Conservation (phyloP, 495 filamentous ascomycete species). For the Cercophora samala region DNA sequence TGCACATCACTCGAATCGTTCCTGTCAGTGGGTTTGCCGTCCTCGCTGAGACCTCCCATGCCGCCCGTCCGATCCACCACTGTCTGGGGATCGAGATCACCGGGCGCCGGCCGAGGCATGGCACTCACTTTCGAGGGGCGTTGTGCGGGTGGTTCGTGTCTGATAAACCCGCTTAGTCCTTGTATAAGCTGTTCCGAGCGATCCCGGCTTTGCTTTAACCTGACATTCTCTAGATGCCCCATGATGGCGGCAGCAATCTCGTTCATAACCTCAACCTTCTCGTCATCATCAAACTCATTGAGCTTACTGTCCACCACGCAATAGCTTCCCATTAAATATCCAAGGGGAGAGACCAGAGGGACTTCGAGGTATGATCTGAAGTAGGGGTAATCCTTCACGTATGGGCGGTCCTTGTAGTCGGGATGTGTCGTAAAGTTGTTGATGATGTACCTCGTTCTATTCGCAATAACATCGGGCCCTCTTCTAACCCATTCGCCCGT, state of each 20-base stretch:
- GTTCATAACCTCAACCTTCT: constrained; percentile 33
- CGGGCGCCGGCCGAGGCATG: no score
- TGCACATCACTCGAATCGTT: neutral
- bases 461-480: constrained; percentile 26
- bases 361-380: constrained; percentile 34
- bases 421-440: constrained; percentile 38
- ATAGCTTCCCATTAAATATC: constrained; percentile 34
- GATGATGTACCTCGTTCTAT: constrained; percentile 29
- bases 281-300: constrained; percentile 31
- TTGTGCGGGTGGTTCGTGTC: constrained; percentile 31
- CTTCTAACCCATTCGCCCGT: constrained; percentile 26
- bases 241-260: constrained; percentile 45
- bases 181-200: constrained; percentile 41
- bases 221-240: constrained; percentile 42
- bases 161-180: constrained; percentile 38
- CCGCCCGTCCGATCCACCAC: neutral
- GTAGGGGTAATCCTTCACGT: constrained; percentile 27
- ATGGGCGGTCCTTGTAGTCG: constrained; percentile 31
- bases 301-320: constrained; percentile 36
- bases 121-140: constrained; percentile 9
- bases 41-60: neutral
- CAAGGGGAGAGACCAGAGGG: constrained; percentile 31
- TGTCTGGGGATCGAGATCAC: no score
- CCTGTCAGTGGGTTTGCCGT: neutral
- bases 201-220: constrained; percentile 32